Evolutionary conservation across 108 stramenopile species (phyloP), one percentile per base, ranked within the genome.

Genomic region (Nitzschia putrida): DNA sequence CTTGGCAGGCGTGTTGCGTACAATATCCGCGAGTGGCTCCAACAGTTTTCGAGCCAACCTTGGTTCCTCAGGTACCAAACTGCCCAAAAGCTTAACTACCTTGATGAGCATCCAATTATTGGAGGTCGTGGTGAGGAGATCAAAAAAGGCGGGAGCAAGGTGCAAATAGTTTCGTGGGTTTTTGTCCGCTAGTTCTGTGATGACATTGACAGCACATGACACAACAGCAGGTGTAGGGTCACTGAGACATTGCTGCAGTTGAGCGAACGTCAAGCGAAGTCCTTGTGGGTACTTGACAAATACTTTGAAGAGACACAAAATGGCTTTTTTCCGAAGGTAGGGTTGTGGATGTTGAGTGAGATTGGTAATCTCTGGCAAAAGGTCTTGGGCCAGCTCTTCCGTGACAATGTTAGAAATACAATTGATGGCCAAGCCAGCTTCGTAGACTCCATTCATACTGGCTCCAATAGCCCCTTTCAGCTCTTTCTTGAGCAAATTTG

Each of bases 51-150:
- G 80, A 16, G 99, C 99, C 75, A 99, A 81, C 21, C 99, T 77
- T 11, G 99, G 99, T 76, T 99, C 99, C 78, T 98, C 96, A 23
- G 94, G 83, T 0, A 99, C 97, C 24, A 99, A 76, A 14, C 93
- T 83, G 20, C 96, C 96, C 64, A 99, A 65, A 26, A 99, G 85
- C 74, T 99, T 99, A 51, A 98, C 97, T 7, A 99, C 96, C 84
- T 99, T 99, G 83, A 99, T 99, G 39, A 99, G 85, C 99, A 99
- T 99, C 99, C 99, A 99, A 77, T 99, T 99, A 79, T 99, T 99
- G 66, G 86, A 86, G 9, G 90, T 89, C 45, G 87, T 87, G 18
- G 96, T 98, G 43, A 99, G 72, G 16, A 99, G 70, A 64, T 92
- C 79, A 88, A 99, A 99, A 69, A 99, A 97, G 57, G 96, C 87